Base-by-base conservation (phyloP, 768 basidiomycete genomes). In the Sutorius australiensis region DNA sequence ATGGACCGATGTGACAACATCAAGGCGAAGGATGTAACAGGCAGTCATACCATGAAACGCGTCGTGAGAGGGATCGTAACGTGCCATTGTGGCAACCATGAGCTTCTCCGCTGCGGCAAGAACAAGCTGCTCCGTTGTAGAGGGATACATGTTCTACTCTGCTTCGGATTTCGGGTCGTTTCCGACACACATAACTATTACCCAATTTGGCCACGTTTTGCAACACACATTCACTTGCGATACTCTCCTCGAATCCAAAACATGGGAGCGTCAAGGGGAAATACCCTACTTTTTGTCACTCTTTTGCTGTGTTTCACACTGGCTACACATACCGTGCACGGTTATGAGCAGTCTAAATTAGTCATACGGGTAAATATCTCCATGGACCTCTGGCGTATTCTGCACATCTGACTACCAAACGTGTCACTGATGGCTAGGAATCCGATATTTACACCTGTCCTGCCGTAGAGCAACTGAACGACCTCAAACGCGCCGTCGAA, bases 31-130 rank as follows among this genome's bases (percentile, higher is more conserved):
- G 46, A 46, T 43, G 30, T 32, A 44, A 36, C 45, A 40, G 16
- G 38, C 19, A 64, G 12, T 30, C 80, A 64, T 56, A 88, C 89
- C 89, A 63, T 92, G 90, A 56, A 80, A 84, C 47, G 76, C 78
- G 67, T 92, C 90, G 63, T 92, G 90, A 30, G 88, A 89, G 5
- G 88, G 82, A 63, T 90, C 90, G 62, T 89, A 89, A 57, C 80
- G 74, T 3, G 81, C 77, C 90, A 91, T 91, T 1, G 80, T 80
- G 42, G 84, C 75, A 40, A 76, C 60, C 88, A 90, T 89, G 43
- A 89, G 75, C 57, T 77, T 75, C 63, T 90, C 85, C 1, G 86
- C 86, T 12, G 74, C 80, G 3, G 73, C 63, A 37, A 91, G 71
- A 16, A 80, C 70, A 6, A 69, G 71, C 44, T 77, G 73, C 64